Percentiles rank a stretch among this genome's conserved stretches.
phyloP scores from a whole-genome alignment of 2,329 filamentous ascomycete species.

The Penicillium frequentans region DNA sequence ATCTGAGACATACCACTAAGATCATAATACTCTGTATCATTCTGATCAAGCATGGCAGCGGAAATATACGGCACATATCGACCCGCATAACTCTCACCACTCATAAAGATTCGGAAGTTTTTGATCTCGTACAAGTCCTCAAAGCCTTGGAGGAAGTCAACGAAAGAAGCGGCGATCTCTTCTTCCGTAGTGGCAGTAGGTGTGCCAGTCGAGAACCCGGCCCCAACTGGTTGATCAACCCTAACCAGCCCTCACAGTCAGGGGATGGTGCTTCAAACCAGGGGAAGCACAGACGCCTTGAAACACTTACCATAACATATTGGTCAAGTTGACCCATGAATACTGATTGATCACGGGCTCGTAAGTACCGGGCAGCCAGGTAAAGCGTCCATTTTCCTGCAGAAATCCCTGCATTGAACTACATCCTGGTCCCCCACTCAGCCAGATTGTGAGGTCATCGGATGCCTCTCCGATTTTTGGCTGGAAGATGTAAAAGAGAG shows the following conservation, averaged over 20 bases:
- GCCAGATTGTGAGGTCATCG: slow-evolving; percentile 45
- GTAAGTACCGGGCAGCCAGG: slow-evolving; percentile 69
- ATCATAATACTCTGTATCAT: slow-evolving; percentile 68
- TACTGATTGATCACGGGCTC: slow-evolving; percentile 66
- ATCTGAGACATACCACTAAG: slow-evolving; percentile 51
- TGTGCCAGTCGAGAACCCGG: slow-evolving; percentile 67
- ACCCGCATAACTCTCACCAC: slow-evolving; percentile 73
- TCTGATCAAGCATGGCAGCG: slow-evolving; percentile 68
- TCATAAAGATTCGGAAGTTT: slow-evolving; percentile 70
- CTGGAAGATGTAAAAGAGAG: slow-evolving; percentile 54
- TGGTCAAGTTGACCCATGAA: slow-evolving; percentile 72
- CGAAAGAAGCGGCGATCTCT: slow-evolving; percentile 68
- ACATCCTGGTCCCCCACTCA: slow-evolving; percentile 59
- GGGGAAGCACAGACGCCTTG: neutral
- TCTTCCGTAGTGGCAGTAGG: slow-evolving; percentile 66
- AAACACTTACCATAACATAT: slow-evolving; percentile 68
- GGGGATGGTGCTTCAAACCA: neutral
- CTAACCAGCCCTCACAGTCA: slow-evolving; percentile 7
- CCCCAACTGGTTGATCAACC: slow-evolving; percentile 51
- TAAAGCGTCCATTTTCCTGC: slow-evolving; percentile 74
- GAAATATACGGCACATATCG: slow-evolving; percentile 71
- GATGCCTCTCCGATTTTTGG: slow-evolving; percentile 44
- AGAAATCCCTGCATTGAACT: slow-evolving; percentile 67
- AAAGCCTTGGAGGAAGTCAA: slow-evolving; percentile 79
- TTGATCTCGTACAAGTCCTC: slow-evolving; percentile 67